phyloP scores from a whole-genome alignment of 352 stramenopile species.

The Phytopythium boreale region DNA sequence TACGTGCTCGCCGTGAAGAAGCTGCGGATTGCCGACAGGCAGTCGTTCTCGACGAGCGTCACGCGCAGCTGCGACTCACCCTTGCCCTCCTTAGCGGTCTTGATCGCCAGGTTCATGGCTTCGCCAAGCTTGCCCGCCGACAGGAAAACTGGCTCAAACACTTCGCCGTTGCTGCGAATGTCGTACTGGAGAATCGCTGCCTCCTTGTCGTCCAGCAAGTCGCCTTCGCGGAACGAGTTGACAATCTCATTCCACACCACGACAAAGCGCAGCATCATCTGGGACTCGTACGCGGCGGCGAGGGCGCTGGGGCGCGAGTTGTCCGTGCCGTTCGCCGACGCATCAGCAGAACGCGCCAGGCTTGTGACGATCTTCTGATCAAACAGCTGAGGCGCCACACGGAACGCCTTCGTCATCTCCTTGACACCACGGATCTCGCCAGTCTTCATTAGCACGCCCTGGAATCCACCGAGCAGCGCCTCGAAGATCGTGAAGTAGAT shows the following conservation, averaged over 20 bases:
- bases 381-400: constrained; percentile 69
- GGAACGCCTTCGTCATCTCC: constrained; percentile 76
- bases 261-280: constrained; percentile 82
- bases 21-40: constrained; percentile 71
- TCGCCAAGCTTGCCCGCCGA: constrained; percentile 83
- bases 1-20: constrained; percentile 84
- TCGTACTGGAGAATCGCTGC: constrained; percentile 79
- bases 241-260: constrained; percentile 85
- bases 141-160: constrained; percentile 85
- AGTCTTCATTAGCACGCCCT: constrained; percentile 73
- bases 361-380: constrained; percentile 75
- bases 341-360: constrained; percentile 54
- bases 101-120: constrained; percentile 63
- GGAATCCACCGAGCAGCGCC: constrained; percentile 54
- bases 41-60: constrained; percentile 76
- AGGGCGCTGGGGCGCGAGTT: constrained; percentile 41
- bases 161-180: constrained; percentile 81
- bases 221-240: constrained; percentile 73
- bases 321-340: constrained; percentile 36
- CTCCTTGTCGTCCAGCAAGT: constrained; percentile 77
- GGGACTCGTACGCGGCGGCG: constrained; percentile 62
- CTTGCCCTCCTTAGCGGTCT: constrained; percentile 74
- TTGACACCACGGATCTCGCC: constrained; percentile 66
- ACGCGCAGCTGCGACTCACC: constrained; percentile 78
- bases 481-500: constrained; percentile 84